Evolutionary conservation across 2,329 filamentous ascomycete genomes (phyloP).

Genomic region (Ceratocystis colombiana): DNA sequence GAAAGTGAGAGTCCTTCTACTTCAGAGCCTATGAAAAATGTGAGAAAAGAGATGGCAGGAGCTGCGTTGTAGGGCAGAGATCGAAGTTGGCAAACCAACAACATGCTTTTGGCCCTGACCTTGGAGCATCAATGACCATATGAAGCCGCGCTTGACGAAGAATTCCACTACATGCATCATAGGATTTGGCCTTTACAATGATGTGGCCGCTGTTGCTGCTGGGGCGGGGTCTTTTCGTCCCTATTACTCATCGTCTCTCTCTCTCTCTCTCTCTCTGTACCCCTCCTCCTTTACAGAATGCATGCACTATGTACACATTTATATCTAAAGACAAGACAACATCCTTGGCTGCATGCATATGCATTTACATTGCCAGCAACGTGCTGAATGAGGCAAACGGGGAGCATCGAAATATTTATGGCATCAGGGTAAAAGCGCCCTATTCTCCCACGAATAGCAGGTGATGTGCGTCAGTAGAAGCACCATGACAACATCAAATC

Average conservation of each 20-base stretch:
- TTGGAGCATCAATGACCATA: not conserved
- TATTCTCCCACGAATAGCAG: not conserved
- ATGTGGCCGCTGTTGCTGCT: no score
- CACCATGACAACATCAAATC: not conserved
- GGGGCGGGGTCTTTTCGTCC: not conserved
- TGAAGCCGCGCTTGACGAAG: not conserved
- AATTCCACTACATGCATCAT: no score
- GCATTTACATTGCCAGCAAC: not conserved
- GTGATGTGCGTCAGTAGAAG: not conserved
- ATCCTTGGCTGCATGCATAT: not conserved
- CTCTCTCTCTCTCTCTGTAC: not conserved
- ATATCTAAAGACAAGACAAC: not conserved
- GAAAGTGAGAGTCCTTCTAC: not conserved
- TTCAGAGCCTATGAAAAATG: not conserved
- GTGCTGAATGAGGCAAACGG: slow-evolving; percentile 6
- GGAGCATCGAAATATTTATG: not conserved
- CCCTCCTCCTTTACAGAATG: not conserved
- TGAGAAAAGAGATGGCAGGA: slow-evolving; percentile 5
- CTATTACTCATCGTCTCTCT: not conserved
- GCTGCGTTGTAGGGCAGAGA: not conserved
- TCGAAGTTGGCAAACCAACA: not conserved
- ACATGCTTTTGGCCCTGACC: not conserved
- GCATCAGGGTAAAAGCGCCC: not conserved
- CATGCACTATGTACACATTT: not conserved
- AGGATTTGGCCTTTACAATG: no score